A percentile compares a stretch with the other conserved stretches of the same genome.
Evolutionary conservation across 1,139 yeast species (phyloP).

Genomic region (Sugiyamaella neomexicana): DNA sequence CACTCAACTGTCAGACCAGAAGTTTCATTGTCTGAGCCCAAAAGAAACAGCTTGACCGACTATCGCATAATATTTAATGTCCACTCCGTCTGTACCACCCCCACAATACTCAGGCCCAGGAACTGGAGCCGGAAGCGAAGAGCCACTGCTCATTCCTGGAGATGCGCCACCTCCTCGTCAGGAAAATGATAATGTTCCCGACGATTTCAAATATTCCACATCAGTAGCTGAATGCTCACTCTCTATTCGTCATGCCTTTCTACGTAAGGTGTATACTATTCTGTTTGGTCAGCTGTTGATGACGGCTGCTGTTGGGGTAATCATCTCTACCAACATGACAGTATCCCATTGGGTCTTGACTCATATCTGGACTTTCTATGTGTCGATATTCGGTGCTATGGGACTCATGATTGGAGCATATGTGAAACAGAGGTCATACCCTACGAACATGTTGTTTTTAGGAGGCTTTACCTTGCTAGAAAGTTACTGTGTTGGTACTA

Average conservation of each 20-base stretch:
- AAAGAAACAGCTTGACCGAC: too few relatives aligned
- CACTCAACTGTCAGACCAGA: too few relatives aligned
- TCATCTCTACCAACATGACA: constrained; percentile 51
- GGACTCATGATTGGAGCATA: constrained; percentile 62
- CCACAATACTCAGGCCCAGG: constrained; percentile 22
- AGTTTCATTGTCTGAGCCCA: too few relatives aligned
- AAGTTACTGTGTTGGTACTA: constrained; percentile 69
- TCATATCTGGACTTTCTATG: constrained; percentile 61
- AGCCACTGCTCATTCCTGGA: constrained; percentile 26
- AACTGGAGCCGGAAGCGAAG: constrained; percentile 6
- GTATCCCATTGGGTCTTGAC: constrained; percentile 59
- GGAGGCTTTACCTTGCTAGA: constrained; percentile 72
- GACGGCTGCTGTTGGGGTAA: constrained; percentile 60
- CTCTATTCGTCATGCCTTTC: constrained; percentile 70
- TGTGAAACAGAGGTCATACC: constrained; percentile 63
- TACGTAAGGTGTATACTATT: constrained; percentile 76
- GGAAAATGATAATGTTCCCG: constrained; percentile 44
- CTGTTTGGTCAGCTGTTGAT: constrained; percentile 62
- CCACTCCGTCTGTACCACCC: constrained; percentile 19
- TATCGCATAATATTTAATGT: too few relatives aligned
- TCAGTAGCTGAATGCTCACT: constrained; percentile 77
- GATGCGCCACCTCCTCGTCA: constrained; percentile 31
- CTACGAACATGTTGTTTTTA: constrained; percentile 58
- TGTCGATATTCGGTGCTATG: constrained; percentile 59
- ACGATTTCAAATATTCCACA: constrained; percentile 82